Evolutionary conservation across 1,284 basidiomycete genomes (phyloP).

Genomic region (Cystobasidium slooffiae): DNA sequence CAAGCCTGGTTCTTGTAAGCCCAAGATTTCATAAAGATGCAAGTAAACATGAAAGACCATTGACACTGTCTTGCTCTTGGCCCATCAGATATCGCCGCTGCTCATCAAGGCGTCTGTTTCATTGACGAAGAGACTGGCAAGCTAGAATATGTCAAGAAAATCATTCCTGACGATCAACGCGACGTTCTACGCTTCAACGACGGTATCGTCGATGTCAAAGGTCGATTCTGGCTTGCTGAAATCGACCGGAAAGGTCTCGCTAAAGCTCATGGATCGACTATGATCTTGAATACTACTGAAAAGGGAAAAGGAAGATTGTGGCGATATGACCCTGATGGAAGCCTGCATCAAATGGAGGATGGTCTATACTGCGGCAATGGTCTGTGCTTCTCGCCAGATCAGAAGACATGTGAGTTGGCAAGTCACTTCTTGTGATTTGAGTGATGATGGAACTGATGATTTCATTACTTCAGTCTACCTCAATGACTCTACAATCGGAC

Average conservation of each 20-base stretch:
- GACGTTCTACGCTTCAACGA: conserved; percentile 38
- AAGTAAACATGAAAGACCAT: neutral
- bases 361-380: conserved; percentile 35
- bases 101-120: conserved; percentile 34
- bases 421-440: neutral
- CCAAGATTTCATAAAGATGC: neutral
- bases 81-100: conserved; percentile 23
- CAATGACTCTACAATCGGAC: conserved; percentile 29
- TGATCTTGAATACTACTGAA: too few species aligned
- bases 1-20: conserved; percentile 28
- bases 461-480: conserved; percentile 18
- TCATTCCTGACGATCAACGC: conserved; percentile 26
- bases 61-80: neutral
- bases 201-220: conserved; percentile 37
- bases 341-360: conserved; percentile 31
- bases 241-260: conserved; percentile 29
- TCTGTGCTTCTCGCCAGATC: conserved; percentile 25
- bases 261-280: conserved; percentile 6
- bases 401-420: conserved; percentile 24
- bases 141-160: conserved; percentile 34
- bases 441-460: neutral
- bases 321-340: conserved; percentile 35
- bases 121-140: conserved; percentile 34
- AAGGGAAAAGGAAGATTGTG: conserved; percentile 16
- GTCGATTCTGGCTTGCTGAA: conserved; percentile 41